Percentiles rank a stretch among this genome's conserved stretches.
These are phyloP conservation scores for Boletellus sp. DNA, from an alignment of 768 basidiomycete species.

Conservation along the genomic window DNA sequence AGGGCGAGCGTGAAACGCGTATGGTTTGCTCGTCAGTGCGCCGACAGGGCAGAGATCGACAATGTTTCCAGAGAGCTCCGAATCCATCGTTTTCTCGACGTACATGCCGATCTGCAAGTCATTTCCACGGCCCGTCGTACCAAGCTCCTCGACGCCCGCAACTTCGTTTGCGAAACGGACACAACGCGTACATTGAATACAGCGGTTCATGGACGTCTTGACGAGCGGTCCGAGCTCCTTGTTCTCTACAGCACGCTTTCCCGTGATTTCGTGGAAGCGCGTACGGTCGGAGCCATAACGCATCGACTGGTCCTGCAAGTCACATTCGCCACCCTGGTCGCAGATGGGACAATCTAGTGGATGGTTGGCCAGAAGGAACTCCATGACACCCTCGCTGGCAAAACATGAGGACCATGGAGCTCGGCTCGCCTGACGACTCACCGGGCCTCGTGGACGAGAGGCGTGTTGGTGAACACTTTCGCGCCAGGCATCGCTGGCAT, in stretches of 20 bases:
- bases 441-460: slow-evolving; percentile 86
- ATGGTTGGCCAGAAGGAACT: slow-evolving; percentile 95
- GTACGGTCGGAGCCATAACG: slow-evolving; percentile 97
- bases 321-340: slow-evolving; percentile 98
- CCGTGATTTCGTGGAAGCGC: slow-evolving; percentile 96
- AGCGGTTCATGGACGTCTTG: slow-evolving; percentile 98
- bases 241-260: slow-evolving; percentile 97
- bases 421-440: slow-evolving; percentile 27
- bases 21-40: slow-evolving; percentile 96
- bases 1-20: slow-evolving; percentile 94
- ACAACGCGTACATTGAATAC: slow-evolving; percentile 99
- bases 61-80: slow-evolving; percentile 95
- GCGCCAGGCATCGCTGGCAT: slow-evolving; percentile 97
- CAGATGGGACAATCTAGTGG: slow-evolving; percentile 98
- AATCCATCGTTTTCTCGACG: slow-evolving; percentile 95
- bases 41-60: slow-evolving; percentile 98
- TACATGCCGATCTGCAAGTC: slow-evolving; percentile 99
- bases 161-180: slow-evolving; percentile 99
- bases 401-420: slow-evolving; percentile 7
- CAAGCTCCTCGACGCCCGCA: slow-evolving; percentile 95
- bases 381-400: slow-evolving; percentile 94
- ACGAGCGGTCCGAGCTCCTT: slow-evolving; percentile 97
- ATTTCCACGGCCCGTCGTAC: slow-evolving; percentile 95
- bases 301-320: slow-evolving; percentile 99
- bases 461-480: slow-evolving; percentile 91